phyloP scores from a whole-genome alignment of 1,284 basidiomycete genomes.

The Cryptococcus jaspeensis region DNA sequence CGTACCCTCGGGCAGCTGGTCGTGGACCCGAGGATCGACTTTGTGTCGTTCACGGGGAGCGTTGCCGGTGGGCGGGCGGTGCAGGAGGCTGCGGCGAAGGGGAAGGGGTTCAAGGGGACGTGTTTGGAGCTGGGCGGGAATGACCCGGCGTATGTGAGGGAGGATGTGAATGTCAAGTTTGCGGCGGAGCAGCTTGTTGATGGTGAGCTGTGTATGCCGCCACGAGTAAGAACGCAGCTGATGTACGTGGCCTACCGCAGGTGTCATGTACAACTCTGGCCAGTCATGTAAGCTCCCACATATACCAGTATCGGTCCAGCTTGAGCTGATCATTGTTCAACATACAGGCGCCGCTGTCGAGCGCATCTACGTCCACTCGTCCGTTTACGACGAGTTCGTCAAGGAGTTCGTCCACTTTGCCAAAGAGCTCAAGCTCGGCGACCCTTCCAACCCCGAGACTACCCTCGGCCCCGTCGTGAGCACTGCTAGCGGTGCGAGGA shows the following conservation, averaged over 20 bases:
- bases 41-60: slow-evolving; percentile 88
- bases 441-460: slow-evolving; percentile 70
- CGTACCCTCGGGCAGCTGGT: slow-evolving; percentile 64
- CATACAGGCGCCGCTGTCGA: slow-evolving; percentile 53
- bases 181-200: slow-evolving; percentile 85
- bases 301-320: not conserved
- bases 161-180: slow-evolving; percentile 80
- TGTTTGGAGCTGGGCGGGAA: slow-evolving; percentile 67
- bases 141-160: slow-evolving; percentile 79
- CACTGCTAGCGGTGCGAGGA: slow-evolving; percentile 74
- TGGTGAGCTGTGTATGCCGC: slow-evolving; percentile 55
- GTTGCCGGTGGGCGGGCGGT: slow-evolving; percentile 56
- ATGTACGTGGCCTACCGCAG: slow-evolving; percentile 47
- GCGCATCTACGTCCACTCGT: slow-evolving; percentile 90
- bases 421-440: slow-evolving; percentile 80
- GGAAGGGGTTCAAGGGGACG: slow-evolving; percentile 67
- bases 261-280: slow-evolving; percentile 91
- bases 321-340: not conserved
- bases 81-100: slow-evolving; percentile 49
- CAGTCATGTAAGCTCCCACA: slow-evolving; percentile 62
- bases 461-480: slow-evolving; percentile 90
- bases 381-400: slow-evolving; percentile 77
- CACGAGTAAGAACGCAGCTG: not conserved
- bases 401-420: slow-evolving; percentile 68
- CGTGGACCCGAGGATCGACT: slow-evolving; percentile 67